Evolutionary conservation across 305 asterid genomes (phyloP).

Genomic region (Plantago coronopus): DNA sequence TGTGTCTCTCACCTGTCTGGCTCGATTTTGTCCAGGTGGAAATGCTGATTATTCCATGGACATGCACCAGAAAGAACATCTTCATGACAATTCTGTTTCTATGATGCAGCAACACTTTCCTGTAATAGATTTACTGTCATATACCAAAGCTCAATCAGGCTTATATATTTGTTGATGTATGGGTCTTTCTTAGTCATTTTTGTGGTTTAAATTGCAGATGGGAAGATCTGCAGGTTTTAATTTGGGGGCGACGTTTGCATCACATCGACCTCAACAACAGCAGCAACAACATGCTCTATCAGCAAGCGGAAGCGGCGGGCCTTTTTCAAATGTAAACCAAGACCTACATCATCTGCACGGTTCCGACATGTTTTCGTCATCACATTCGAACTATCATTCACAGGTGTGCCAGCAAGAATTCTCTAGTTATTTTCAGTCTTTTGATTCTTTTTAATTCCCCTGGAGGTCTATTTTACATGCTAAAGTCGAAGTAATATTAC

Average conservation of each 20-base stretch:
- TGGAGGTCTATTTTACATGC: not conserved
- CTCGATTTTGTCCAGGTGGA: constrained; percentile 56
- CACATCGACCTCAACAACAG: constrained; percentile 84
- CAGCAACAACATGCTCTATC: constrained; percentile 76
- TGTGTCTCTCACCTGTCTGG: constrained; percentile 11
- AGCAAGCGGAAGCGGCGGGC: constrained; percentile 61
- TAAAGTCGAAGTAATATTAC: too few relatives aligned
- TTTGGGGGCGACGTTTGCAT: constrained; percentile 79
- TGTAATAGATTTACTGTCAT: constrained; percentile 43
- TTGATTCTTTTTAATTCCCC: not conserved
- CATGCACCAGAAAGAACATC: constrained; percentile 90
- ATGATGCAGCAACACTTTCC: constrained; percentile 93
- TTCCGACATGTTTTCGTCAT: constrained; percentile 81
- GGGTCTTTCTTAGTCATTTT: constrained; percentile 23
- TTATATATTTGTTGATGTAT: constrained; percentile 6
- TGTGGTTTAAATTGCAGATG: constrained; percentile 54
- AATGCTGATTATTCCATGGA: constrained; percentile 78
- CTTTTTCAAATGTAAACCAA: constrained; percentile 78
- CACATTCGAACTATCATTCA: constrained; percentile 72
- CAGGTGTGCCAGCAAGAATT: constrained; percentile 47
- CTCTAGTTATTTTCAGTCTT: constrained; percentile 17
- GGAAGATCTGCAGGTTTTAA: constrained; percentile 94
- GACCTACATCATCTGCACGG: constrained; percentile 88
- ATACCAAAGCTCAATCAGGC: constrained; percentile 11
- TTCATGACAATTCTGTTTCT: constrained; percentile 70